Conservation (phyloP, 2,329 filamentous ascomycete species). For the Exophiala viscosa region DNA sequence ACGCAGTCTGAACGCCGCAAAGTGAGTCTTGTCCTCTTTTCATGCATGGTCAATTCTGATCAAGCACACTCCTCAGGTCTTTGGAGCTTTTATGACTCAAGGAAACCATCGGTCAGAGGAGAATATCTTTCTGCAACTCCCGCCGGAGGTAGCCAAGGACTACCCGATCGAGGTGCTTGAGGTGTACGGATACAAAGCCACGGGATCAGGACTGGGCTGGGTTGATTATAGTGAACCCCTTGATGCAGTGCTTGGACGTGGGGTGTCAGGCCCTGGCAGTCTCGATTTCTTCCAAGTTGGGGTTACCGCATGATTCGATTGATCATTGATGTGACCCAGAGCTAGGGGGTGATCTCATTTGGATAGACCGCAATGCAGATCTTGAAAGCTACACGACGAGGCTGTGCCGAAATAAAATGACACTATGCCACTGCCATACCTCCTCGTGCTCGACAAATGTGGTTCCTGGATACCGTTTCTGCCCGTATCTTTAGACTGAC, state of each 20-base stretch:
- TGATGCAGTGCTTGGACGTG: background rate
- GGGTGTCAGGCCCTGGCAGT: background rate
- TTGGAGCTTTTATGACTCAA: background rate
- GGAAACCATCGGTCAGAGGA: background rate
- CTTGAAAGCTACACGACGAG: no score
- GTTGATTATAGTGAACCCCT: background rate
- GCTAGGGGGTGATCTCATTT: no score
- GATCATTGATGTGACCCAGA: no score
- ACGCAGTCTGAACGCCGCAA: slow-evolving; percentile 25
- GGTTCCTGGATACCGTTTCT: no score
- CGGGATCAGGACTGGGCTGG: background rate
- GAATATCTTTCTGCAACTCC: background rate
- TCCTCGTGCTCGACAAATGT: no score
- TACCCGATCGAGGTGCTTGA: background rate
- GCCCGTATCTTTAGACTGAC: no score
- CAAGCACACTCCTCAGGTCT: background rate
- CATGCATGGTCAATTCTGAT: background rate
- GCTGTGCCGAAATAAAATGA: no score
- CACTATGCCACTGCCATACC: no score
- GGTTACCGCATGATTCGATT: background rate
- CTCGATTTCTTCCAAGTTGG: background rate
- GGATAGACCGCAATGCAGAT: no score
- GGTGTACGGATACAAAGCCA: background rate
- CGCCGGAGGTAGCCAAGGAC: background rate
- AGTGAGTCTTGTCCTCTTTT: background rate